These are phyloP conservation scores for Globisporangium takayamanum DNA, from an alignment of 352 stramenopile species.

Conservation along the genomic window DNA sequence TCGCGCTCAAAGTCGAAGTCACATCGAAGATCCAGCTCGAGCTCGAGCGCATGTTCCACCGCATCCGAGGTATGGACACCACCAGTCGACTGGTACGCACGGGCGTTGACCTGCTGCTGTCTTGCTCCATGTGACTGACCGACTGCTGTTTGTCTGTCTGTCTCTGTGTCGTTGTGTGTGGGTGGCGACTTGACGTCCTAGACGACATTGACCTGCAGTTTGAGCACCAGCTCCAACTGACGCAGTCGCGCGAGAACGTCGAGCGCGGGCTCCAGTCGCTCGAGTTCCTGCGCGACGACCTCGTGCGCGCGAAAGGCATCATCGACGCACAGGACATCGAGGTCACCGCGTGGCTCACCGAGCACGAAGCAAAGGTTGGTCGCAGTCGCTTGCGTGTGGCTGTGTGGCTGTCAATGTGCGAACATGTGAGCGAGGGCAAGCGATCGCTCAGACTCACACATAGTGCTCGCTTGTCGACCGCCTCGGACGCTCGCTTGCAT, in stretches of 20 bases:
- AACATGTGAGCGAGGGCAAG: neutral
- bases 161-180: neutral
- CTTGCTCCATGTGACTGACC: neutral
- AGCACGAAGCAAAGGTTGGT: slow-evolving; percentile 65
- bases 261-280: slow-evolving; percentile 72
- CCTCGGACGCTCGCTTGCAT: neutral
- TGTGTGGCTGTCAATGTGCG: neutral
- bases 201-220: slow-evolving; percentile 85
- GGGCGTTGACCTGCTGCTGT: no score
- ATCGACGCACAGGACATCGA: slow-evolving; percentile 60
- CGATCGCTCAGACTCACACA: neutral
- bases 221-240: slow-evolving; percentile 78
- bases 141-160: neutral
- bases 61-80: slow-evolving; percentile 47
- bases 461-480: neutral
- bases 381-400: neutral
- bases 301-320: slow-evolving; percentile 37
- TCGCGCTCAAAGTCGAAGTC: slow-evolving; percentile 56
- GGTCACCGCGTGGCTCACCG: slow-evolving; percentile 56
- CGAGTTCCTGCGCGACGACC: slow-evolving; percentile 60
- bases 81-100: neutral
- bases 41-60: slow-evolving; percentile 71
- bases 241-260: slow-evolving; percentile 71
- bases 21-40: slow-evolving; percentile 77
- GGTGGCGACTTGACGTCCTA: neutral